Percentiles rank a stretch among this genome's conserved stretches.
Evolutionary conservation across 2,329 filamentous ascomycete species (phyloP).

Genomic region (Cyphellophora attinorum): DNA sequence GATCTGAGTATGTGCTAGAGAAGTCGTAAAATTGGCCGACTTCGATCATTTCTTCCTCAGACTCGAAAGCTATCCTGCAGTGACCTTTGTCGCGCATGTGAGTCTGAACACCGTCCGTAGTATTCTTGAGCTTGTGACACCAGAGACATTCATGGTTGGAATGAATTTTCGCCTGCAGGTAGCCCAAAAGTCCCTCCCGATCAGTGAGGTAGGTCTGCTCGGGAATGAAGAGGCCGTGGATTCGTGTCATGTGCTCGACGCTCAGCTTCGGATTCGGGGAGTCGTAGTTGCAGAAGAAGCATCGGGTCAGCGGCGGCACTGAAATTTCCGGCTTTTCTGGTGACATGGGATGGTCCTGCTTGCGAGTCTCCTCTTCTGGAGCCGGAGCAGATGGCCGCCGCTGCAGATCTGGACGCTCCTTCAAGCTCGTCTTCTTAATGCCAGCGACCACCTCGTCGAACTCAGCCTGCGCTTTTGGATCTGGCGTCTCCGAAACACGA

Average conservation of each 20-base stretch:
- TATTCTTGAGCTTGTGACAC: slow-evolving; percentile 75
- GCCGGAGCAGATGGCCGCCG: slow-evolving; percentile 31
- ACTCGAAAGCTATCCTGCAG: slow-evolving; percentile 89
- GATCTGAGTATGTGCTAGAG: slow-evolving; percentile 85
- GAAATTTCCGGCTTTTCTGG: slow-evolving; percentile 13
- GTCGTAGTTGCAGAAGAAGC: slow-evolving; percentile 86
- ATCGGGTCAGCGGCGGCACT: slow-evolving; percentile 46
- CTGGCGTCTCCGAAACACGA: slow-evolving; percentile 25
- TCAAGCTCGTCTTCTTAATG: slow-evolving; percentile 56
- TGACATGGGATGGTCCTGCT: slow-evolving; percentile 28
- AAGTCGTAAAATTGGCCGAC: slow-evolving; percentile 98
- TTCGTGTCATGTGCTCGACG: slow-evolving; percentile 75
- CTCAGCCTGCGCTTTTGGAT: slow-evolving; percentile 43
- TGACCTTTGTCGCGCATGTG: slow-evolving; percentile 97
- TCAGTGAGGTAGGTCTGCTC: slow-evolving; percentile 78
- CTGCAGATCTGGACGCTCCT: slow-evolving; percentile 38
- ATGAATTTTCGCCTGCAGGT: slow-evolving; percentile 70
- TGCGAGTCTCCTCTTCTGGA: slow-evolving; percentile 23
- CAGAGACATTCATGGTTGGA: slow-evolving; percentile 76
- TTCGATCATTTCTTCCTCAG: slow-evolving; percentile 81
- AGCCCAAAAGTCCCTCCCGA: slow-evolving; percentile 67
- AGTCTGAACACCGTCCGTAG: slow-evolving; percentile 72
- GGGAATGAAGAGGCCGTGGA: slow-evolving; percentile 92
- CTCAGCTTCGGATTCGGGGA: slow-evolving; percentile 70
- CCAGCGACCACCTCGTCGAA: slow-evolving; percentile 66